phyloP scores from a whole-genome alignment of 257 asterid genomes.

The Solanum tarapatanum region DNA sequence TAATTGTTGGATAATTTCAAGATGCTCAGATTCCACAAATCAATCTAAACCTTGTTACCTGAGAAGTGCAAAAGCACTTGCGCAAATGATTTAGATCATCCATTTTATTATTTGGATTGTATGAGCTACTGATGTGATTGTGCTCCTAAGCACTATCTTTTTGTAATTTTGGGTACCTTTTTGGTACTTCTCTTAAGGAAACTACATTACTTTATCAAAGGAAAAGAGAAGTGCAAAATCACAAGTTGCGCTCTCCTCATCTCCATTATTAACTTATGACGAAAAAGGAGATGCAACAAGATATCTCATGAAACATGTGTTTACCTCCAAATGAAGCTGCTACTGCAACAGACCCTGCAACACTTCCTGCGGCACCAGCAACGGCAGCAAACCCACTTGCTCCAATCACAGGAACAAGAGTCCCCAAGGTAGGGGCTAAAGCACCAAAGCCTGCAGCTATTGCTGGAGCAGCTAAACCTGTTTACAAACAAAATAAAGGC shows the following conservation, averaged over 20 bases:
- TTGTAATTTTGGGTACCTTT: background rate
- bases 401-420: constrained; percentile 83
- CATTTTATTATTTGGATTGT: background rate
- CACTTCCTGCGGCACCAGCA: constrained; percentile 96
- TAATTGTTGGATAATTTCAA: background rate
- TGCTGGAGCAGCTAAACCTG: constrained; percentile 97
- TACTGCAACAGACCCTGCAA: constrained; percentile 95
- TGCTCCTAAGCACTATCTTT: background rate
- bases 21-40: background rate
- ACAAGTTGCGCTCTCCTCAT: background rate
- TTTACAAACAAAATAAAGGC: constrained; percentile 1
- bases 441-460: constrained; percentile 94
- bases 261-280: background rate
- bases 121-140: background rate
- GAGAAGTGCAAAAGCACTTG: background rate
- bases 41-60: background rate
- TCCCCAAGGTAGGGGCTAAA: constrained; percentile 81
- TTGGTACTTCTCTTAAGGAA: background rate
- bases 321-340: constrained; percentile 97
- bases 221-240: background rate
- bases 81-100: background rate
- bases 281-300: background rate
- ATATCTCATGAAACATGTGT: constrained; percentile 1
- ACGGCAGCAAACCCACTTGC: constrained; percentile 92
- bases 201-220: background rate